Evolutionary conservation across 2,329 filamentous ascomycete species (phyloP).

Genomic region (Paraconiothyrium sp.): DNA sequence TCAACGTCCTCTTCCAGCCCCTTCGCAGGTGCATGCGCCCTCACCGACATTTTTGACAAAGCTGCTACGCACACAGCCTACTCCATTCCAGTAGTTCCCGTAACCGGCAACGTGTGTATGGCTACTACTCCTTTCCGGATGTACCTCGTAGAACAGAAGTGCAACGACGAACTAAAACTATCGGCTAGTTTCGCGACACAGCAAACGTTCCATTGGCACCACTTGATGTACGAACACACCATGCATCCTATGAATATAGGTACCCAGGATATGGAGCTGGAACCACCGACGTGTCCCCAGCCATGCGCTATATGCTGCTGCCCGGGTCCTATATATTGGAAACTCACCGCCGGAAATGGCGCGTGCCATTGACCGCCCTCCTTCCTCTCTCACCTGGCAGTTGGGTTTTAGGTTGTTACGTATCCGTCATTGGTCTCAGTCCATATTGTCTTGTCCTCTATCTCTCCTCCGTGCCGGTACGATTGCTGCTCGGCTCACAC

Average conservation of each 20-base stretch:
- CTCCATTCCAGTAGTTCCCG: not conserved
- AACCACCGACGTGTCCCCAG: slow-evolving; percentile 10
- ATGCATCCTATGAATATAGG: not conserved
- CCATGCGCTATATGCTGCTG: slow-evolving; percentile 6
- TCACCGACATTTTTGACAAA: slow-evolving; percentile 15
- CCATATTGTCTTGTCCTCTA: slow-evolving; percentile 5
- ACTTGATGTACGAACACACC: not conserved
- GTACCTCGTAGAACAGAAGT: slow-evolving; percentile 8
- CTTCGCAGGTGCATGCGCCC: slow-evolving; percentile 4
- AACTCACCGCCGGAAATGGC: slow-evolving; percentile 5
- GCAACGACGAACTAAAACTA: slow-evolving; percentile 2
- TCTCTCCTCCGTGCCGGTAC: not conserved
- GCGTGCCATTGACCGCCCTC: not conserved
- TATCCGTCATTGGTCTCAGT: not conserved
- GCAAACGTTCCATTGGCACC: not conserved
- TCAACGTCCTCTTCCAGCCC: slow-evolving; percentile 1
- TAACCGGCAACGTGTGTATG: slow-evolving; percentile 9
- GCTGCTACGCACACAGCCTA: not conserved
- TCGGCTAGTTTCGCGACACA: not conserved
- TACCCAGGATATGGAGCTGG: not conserved
- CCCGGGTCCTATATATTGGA: slow-evolving; percentile 4
- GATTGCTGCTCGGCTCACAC: not conserved
- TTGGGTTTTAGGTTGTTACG: not conserved
- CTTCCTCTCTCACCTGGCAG: not conserved
- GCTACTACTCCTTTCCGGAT: slow-evolving; percentile 3